phyloP scores from a whole-genome alignment of 257 asterid genomes.

The Solanum corneliomulleri region DNA sequence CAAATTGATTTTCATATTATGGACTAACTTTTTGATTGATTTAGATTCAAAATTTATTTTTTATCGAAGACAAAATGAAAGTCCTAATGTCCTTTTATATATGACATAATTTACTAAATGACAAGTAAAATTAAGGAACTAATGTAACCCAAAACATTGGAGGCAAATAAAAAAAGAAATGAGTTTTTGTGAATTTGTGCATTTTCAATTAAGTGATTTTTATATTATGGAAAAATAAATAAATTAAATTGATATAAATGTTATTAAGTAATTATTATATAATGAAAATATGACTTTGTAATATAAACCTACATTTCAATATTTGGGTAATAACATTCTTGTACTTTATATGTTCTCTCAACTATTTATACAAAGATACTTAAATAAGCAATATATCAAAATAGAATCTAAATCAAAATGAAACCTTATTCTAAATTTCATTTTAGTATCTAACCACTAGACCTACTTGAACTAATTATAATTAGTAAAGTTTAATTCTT shows the following conservation, averaged over 20 bases:
- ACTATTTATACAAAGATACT: not conserved
- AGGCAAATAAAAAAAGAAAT: not conserved
- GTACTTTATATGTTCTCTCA: not conserved
- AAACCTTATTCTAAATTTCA: not conserved
- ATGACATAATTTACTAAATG: not conserved
- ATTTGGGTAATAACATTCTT: not conserved
- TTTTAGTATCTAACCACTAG: not conserved
- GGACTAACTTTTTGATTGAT: not conserved
- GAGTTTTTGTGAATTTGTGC: not conserved
- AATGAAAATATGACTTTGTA: not conserved
- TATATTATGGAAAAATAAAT: no score
- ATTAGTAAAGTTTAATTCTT: not conserved
- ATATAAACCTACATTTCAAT: not conserved
- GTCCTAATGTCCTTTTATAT: not conserved
- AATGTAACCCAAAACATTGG: not conserved
- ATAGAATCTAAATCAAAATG: not conserved
- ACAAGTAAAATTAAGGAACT: not conserved
- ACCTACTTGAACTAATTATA: not conserved
- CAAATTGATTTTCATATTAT: not conserved
- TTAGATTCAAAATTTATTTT: not conserved
- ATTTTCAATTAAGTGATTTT: no score
- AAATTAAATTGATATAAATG: no score
- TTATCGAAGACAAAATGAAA: not conserved
- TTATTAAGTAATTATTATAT: not conserved
- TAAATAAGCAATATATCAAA: not conserved